Percentiles rank a stretch among this genome's conserved stretches.
These are phyloP conservation scores for Acacia concinna DNA, from an alignment of 331 rosid genomes.

Conservation along the genomic window DNA sequence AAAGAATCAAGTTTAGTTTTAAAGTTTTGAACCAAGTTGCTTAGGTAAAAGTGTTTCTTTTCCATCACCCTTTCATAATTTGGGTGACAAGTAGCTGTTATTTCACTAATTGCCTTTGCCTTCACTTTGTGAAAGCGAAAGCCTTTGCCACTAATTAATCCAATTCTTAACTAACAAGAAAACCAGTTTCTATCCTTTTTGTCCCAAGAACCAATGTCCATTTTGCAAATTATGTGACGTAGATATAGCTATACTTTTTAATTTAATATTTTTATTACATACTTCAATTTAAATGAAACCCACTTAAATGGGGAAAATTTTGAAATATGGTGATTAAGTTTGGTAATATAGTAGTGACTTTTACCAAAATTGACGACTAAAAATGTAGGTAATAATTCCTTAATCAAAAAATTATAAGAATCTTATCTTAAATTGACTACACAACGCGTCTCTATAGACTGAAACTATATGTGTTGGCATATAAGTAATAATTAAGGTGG, in stretches of 20 bases:
- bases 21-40: neutral
- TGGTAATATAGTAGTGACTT: too few relatives aligned
- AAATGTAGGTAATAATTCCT: too few relatives aligned
- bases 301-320: too few relatives aligned
- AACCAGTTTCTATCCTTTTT: constrained; percentile 7
- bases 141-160: constrained; percentile 12
- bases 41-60: neutral
- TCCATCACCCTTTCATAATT: neutral
- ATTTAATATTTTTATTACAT: neutral
- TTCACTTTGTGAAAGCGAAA: neutral
- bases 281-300: neutral
- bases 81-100: neutral
- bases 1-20: neutral
- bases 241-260: neutral
- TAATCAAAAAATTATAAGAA: too few relatives aligned
- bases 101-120: constrained; percentile 1
- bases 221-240: neutral
- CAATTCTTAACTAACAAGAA: constrained; percentile 49
- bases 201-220: neutral
- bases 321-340: too few relatives aligned
- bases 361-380: too few relatives aligned
- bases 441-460: too few relatives aligned
- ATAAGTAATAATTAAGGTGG: too few relatives aligned
- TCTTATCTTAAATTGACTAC: too few relatives aligned
- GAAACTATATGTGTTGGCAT: too few relatives aligned